phyloP scores from a whole-genome alignment of 2,329 filamentous ascomycete genomes.

The Scedosporium dehoogii region DNA sequence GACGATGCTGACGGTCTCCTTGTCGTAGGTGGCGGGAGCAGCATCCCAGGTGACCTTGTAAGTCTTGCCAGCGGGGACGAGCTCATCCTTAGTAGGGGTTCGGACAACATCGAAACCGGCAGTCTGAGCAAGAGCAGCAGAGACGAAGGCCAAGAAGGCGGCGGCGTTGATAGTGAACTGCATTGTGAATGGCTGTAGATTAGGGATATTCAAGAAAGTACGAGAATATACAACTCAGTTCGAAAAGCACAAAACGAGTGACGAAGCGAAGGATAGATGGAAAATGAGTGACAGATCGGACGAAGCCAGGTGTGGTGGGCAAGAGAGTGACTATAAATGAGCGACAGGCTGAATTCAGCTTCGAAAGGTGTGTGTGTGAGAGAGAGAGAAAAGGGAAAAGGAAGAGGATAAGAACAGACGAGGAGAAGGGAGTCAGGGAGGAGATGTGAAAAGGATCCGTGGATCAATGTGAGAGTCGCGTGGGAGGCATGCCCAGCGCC shows the following conservation, averaged over 20 bases:
- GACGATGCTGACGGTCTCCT: constrained; percentile 37
- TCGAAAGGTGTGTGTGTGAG: neutral
- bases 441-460: neutral
- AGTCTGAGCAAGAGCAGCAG: constrained; percentile 42
- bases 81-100: constrained; percentile 32
- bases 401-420: neutral
- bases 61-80: constrained; percentile 36
- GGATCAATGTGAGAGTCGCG: neutral
- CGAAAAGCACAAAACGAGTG: neutral
- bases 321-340: constrained; percentile 4
- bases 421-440: neutral
- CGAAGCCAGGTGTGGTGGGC: neutral
- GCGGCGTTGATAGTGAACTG: constrained; percentile 38
- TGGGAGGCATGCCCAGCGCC: neutral
- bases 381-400: neutral
- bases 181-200: constrained; percentile 33
- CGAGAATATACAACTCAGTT: neutral
- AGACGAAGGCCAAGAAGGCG: constrained; percentile 40
- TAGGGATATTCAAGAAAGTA: neutral
- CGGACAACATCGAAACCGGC: constrained; percentile 45
- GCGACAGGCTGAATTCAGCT: constrained; percentile 5
- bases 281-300: constrained; percentile 3
- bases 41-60: constrained; percentile 41
- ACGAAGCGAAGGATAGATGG: constrained; percentile 1
- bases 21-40: constrained; percentile 27